Evolutionary conservation across 331 rosid species (phyloP), one percentile per base, ranked within the genome.

Genomic region (Erythrophleum ivorense): DNA sequence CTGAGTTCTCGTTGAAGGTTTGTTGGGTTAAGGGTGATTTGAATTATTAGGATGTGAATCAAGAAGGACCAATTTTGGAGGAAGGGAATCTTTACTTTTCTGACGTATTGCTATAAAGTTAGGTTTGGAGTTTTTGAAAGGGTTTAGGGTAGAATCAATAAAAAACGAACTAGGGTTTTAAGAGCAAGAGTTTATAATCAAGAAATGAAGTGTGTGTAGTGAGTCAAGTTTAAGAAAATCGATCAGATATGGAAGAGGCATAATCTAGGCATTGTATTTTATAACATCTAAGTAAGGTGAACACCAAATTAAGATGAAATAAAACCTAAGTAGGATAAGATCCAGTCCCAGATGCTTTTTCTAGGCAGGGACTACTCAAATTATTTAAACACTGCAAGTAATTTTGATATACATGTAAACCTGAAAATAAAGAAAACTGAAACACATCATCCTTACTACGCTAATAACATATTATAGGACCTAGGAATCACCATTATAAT

Each of bases 1-100:
- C 31, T 68, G 53, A n/a, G 13, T 65, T 36, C 10, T 65, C 45
- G 36, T 40, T 1, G 29, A 70, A 46, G 40, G 21, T 29, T 24
- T 29, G 76, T 69, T 69, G 24, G 18, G 55, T 15, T 43, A 69
- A 14, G 74, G 33, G 2, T 69, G 74, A 45, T 43, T 69, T 41
- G 34, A 69, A 3, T 58, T 10, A 45, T 43, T 11, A n/a, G 34
- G 34, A 3, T 45, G 36, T 69, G 14, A 43, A 65, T 65, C 5
- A 38, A 19, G 19, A 19, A 69, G 6, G 54, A 69, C 74, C 55
- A n/a, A 24, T 43, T 69, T n/a, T 43, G 7, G 54, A 19, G 33
- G 63, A 19, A 57, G 3, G 55, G n/a, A 4, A 66, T 21, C 10
- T 19, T 21, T 69, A 3, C 16, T 38, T 43, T 11, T 9, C 48